These are phyloP conservation scores for Coriolopsis trogii DNA, from an alignment of 1,284 basidiomycete genomes.

Conservation along the genomic window DNA sequence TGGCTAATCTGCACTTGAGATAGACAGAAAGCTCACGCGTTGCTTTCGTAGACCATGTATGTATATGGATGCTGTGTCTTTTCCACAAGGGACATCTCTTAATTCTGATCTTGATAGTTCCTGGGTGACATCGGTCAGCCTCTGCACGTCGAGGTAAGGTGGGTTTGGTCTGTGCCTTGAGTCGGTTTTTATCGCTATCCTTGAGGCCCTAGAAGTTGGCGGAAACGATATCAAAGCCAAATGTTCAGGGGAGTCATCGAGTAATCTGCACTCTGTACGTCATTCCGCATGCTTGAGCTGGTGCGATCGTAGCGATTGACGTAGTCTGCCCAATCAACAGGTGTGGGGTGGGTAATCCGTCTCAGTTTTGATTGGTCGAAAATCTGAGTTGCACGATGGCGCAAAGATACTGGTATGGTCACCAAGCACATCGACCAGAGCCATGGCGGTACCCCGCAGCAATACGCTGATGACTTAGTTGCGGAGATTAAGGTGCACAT, in stretches of 20 bases:
- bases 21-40: background rate
- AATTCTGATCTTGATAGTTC: conserved; percentile 42
- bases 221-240: conserved; percentile 31
- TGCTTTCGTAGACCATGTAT: conserved; percentile 3
- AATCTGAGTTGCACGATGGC: too few relatives aligned
- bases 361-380: too few relatives aligned
- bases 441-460: conserved; percentile 42
- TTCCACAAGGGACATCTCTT: too few relatives aligned
- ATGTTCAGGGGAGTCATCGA: conserved; percentile 33
- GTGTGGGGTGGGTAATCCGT: conserved; percentile 33
- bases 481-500: conserved; percentile 37
- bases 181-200: background rate
- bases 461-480: conserved; percentile 42
- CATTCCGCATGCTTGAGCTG: conserved; percentile 9
- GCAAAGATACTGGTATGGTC: conserved; percentile 52
- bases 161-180: background rate
- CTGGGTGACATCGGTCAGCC: conserved; percentile 6
- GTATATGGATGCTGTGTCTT: conserved; percentile 32
- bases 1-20: conserved; percentile 3
- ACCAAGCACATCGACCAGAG: conserved; percentile 43
- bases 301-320: background rate
- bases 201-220: conserved; percentile 25
- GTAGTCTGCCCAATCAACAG: conserved; percentile 15
- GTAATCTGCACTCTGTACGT: conserved; percentile 52
- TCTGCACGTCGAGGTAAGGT: conserved; percentile 22